A percentile compares a stretch with the other conserved stretches of the same genome.
These are phyloP conservation scores for Crithidia brevicula DNA, from an alignment of 208 protist species.

Conservation along the genomic window DNA sequence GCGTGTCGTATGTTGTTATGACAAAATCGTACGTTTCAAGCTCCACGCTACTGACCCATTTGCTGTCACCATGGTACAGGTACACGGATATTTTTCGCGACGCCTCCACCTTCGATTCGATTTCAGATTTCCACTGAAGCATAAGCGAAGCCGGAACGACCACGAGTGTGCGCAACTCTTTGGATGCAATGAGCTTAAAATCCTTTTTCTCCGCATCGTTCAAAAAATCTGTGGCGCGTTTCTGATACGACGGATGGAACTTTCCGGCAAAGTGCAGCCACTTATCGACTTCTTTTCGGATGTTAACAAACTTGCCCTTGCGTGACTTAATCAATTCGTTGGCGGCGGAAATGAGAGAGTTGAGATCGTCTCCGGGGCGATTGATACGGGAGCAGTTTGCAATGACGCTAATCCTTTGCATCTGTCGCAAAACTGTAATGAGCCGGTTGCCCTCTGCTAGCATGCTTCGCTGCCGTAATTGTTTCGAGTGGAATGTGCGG, in stretches of 20 bases:
- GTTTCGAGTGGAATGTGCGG: conserved; percentile 32
- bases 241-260: conserved; percentile 82
- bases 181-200: conserved; percentile 81
- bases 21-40: conserved; percentile 93
- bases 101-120: conserved; percentile 77
- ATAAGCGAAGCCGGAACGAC: conserved; percentile 93
- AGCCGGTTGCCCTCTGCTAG: conserved; percentile 63
- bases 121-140: conserved; percentile 93
- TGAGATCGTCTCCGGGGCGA: conserved; percentile 66
- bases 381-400: conserved; percentile 88
- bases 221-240: conserved; percentile 72
- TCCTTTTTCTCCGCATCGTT: conserved; percentile 78
- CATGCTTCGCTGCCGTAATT: conserved; percentile 34
- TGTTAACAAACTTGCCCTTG: conserved; percentile 22
- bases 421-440: conserved; percentile 81
- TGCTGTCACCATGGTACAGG: conserved; percentile 85
- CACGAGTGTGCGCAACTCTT: conserved; percentile 91
- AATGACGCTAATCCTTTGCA: conserved; percentile 83
- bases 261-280: conserved; percentile 86
- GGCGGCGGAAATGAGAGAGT: conserved; percentile 45
- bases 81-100: conserved; percentile 61
- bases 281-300: conserved; percentile 76
- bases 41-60: conserved; percentile 69
- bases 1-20: conserved; percentile 92
- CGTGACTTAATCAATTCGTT: conserved; percentile 34